Base-by-base conservation (phyloP, 2,329 filamentous ascomycete genomes). In the Neopestalotiopsis rosae region DNA sequence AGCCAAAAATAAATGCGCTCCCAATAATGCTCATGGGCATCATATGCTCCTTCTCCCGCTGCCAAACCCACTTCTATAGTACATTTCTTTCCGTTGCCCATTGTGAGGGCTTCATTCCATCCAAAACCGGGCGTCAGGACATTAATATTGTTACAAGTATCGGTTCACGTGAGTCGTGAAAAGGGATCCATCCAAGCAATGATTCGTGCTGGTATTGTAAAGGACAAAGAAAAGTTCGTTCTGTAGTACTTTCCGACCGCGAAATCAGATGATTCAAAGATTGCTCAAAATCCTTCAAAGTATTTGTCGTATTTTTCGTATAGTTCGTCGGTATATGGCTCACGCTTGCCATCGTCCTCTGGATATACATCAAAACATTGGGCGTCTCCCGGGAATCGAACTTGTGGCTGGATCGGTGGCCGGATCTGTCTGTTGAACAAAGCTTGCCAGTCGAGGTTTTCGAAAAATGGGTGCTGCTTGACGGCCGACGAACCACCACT, bases 331-430 rank as follows among this genome's bases (percentile, higher is more conserved):
- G 90, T 92, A 75, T 94, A 95, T 68, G 84, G 81, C 52, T 92
- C 90, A 68, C 87, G 84, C 62, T 86, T 86, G 67, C 85, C 88
- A 69, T 91, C 89, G 76, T 94, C 91, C 69, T 94, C 91, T n/a
- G 93, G 91, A 75, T 95, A 96, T 57, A 91, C 86, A 75, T 95
- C 93, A 76, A 95, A 96, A 78, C 94, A 95, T 76, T 92, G 87
- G 20, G 93, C 91, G 76, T 95, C 93, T 40, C 92, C 92, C 0
- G 90, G 87, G 64, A 89, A 92, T 30, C 90, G 85, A 38, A 95
- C 83, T 67, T 92, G 90, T n/a, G 92, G 93, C 65, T 93, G 85
- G 72, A 95, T 94, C 4, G 92, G 92, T 0, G 92, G 92, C 63
- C 86, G 83, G 65, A 88, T 83, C 71, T 88, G 87, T 66, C 91